phyloP scores from a whole-genome alignment of 495 filamentous ascomycete genomes.

The Ramalina intermedia region DNA sequence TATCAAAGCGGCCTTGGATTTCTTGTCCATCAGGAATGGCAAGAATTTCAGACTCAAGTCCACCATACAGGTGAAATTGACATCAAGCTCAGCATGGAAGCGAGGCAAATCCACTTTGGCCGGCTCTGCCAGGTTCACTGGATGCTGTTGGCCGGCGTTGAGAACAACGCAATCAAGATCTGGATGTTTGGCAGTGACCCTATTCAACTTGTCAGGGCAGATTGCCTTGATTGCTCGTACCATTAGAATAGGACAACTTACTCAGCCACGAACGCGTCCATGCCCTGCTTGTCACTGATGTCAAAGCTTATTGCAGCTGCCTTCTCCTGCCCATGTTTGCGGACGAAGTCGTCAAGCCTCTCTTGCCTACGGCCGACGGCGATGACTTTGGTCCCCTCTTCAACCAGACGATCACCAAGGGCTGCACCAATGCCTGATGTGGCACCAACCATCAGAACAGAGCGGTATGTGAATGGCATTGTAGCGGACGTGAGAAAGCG shows the following conservation, averaged over 20 bases:
- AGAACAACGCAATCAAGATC: conserved; percentile 28
- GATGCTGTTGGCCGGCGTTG: conserved; percentile 29
- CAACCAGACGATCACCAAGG: conserved; percentile 45
- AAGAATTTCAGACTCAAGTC: conserved; percentile 45
- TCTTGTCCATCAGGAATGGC: conserved; percentile 40
- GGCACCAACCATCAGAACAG: conserved; percentile 54
- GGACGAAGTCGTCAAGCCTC: conserved; percentile 43
- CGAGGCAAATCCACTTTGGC: conserved; percentile 34
- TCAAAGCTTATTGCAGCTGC: conserved; percentile 41
- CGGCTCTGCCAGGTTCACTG: conserved; percentile 44
- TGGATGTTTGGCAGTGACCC: conserved; percentile 40
- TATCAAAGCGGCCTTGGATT: conserved; percentile 16
- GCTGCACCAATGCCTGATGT: conserved; percentile 56
- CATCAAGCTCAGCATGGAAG: conserved; percentile 39
- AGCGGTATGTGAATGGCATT: conserved; percentile 49
- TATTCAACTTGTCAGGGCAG: conserved; percentile 6
- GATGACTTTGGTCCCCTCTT: conserved; percentile 44
- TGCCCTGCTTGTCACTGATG: conserved; percentile 41
- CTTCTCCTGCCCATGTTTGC: conserved; percentile 40
- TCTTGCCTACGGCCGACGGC: conserved; percentile 50
- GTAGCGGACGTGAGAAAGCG: not conserved
- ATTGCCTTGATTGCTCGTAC: not conserved
- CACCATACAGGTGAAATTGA: conserved; percentile 51
- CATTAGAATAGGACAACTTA: conserved; percentile 12
- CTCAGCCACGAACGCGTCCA: conserved; percentile 39